Percentiles rank a stretch among this genome's conserved stretches.
phyloP scores from a whole-genome alignment of 129 eudicot genomes.

The Glebionis coronaria region DNA sequence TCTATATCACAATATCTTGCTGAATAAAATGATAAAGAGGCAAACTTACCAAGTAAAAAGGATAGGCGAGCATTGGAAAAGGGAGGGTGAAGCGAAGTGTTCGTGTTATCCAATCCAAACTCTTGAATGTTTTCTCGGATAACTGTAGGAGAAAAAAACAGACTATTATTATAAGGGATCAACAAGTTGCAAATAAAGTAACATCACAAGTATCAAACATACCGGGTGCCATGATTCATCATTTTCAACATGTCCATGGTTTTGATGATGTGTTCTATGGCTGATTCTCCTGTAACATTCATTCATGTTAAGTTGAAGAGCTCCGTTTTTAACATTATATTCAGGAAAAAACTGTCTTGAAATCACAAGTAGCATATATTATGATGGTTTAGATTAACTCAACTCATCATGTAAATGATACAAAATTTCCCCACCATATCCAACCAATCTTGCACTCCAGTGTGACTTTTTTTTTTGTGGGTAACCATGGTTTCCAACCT shows the following conservation, averaged over 20 bases:
- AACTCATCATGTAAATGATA: constrained; percentile 1
- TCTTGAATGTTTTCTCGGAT: constrained; percentile 47
- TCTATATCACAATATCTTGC: neutral
- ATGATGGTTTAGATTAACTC: neutral
- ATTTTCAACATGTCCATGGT: constrained; percentile 60
- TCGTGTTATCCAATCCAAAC: constrained; percentile 44
- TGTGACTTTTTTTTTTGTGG: neutral
- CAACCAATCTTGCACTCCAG: neutral
- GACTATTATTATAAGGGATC: neutral
- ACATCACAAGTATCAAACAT: constrained; percentile 14
- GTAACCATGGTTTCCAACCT: too few species aligned
- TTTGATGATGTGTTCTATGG: constrained; percentile 67
- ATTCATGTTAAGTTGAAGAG: neutral
- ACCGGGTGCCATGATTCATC: constrained; percentile 69
- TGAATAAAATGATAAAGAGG: constrained; percentile 1
- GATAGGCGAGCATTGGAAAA: constrained; percentile 62
- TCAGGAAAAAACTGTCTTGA: neutral
- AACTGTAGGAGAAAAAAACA: constrained; percentile 30
- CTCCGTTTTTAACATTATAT: neutral
- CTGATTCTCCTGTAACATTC: constrained; percentile 54
- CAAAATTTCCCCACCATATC: neutral
- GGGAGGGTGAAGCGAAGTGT: constrained; percentile 49
- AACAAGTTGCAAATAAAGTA: neutral
- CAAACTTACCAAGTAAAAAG: constrained; percentile 46
- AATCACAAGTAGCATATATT: neutral